Percentiles rank a stretch among this genome's conserved stretches.
These are phyloP conservation scores for Rugosomyces carneus DNA, from an alignment of 1,284 basidiomycete genomes.

Conservation along the genomic window DNA sequence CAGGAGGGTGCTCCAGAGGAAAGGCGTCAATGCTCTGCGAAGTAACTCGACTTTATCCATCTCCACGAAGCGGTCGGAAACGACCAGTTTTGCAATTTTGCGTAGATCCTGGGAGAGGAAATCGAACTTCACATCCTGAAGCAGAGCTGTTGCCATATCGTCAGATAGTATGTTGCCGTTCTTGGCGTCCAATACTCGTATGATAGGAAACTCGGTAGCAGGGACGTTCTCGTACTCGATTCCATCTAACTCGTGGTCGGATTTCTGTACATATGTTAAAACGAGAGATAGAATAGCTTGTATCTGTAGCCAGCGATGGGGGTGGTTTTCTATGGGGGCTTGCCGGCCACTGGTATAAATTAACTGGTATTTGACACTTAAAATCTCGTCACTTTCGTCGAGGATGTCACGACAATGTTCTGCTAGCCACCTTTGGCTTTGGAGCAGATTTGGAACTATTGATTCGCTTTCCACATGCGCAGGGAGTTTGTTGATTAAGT, in stretches of 20 bases:
- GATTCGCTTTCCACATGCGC: neutral
- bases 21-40: neutral
- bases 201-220: conserved; percentile 24
- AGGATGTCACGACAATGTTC: conserved; percentile 35
- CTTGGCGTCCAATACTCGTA: conserved; percentile 26
- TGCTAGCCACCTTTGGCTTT: conserved; percentile 31
- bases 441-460: conserved; percentile 9
- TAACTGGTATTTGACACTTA: conserved; percentile 43
- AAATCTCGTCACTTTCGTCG: conserved; percentile 50
- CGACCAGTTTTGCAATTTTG: conserved; percentile 19
- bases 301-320: conserved; percentile 40
- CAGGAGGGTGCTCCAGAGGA: conserved; percentile 22
- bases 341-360: conserved; percentile 43
- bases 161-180: conserved; percentile 21
- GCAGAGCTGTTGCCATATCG: conserved; percentile 20
- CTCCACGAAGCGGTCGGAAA: conserved; percentile 11
- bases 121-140: conserved; percentile 21
- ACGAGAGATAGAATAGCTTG: conserved; percentile 33
- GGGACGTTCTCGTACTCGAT: conserved; percentile 18
- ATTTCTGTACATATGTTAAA: neutral
- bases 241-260: conserved; percentile 1
- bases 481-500: conserved; percentile 14
- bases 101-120: conserved; percentile 14
- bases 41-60: neutral
- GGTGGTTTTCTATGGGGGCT: conserved; percentile 33